Evolutionary conservation across 2,329 filamentous ascomycete species (phyloP), one percentile per base, ranked within the genome.

Genomic region (Rhynchosporium graminicola): DNA sequence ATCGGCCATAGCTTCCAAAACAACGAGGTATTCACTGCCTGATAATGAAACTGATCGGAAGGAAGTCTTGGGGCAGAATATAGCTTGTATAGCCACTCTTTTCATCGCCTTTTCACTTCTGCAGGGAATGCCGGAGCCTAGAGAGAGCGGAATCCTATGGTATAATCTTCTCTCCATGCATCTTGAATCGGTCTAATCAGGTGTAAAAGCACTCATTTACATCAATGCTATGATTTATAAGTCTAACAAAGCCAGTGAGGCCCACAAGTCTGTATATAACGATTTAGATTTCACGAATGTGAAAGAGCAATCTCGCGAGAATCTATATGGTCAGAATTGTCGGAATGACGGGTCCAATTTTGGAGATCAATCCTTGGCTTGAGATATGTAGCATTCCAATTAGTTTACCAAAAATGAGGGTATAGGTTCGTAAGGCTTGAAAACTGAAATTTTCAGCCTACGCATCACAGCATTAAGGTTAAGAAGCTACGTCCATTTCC

Each of bases 331-430:
- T 28, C 43, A 26, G 43, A 5, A 46, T 28, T n/a, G 8, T 46
- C 43, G 26, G 43, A n/a, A 20, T 43, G 43, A 46, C n/a, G 43
- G n/a, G 43, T 46, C 43, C n/a, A 46, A 20, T 46, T 46, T 8
- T 46, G n/a, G 26, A 46, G 9, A 20, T 46, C n/a, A 8, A 46
- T 15, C n/a, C 43, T 20, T 46, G 43, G 38, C 40, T 20, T 65
- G 65, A 33, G n/a, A n/a, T 4, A 20, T 15, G 9, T 46, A 8
- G 3, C 5, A 8, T 46, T 46, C 43, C 6, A 46, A 8, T 28
- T 26, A 8, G 6, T 28, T 4, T 20, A 26, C 43, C 15, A 46
- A 46, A 8, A 46, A 26, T 26, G n/a, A 46, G 10, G n/a, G 43
- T 12, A 46, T 46, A 20, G 43, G n/a, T n/a, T 46, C n/a, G 43